Percentiles rank a stretch among this genome's conserved stretches.
Conservation (phyloP, 192 early-diverging fungal genomes). For the Umbelopsis sp. region DNA sequence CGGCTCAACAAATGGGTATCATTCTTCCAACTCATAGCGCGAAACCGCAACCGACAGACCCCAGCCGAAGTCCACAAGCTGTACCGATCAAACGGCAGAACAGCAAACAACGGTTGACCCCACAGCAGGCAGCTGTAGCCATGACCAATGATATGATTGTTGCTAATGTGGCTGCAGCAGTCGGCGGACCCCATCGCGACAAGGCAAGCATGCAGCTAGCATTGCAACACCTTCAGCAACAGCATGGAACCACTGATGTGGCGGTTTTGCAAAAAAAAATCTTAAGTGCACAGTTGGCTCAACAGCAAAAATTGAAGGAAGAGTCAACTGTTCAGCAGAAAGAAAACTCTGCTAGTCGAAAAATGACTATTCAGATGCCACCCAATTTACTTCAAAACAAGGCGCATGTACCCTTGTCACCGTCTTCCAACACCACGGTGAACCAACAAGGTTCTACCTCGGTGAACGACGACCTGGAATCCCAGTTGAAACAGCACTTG, state of each 20-base stretch:
- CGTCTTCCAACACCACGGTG: neutral
- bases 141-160: conserved; percentile 40
- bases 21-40: conserved; percentile 2
- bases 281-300: conserved; percentile 2
- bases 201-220: conserved; percentile 22
- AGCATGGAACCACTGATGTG: conserved; percentile 10
- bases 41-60: neutral
- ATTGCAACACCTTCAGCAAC: conserved; percentile 22
- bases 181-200: conserved; percentile 3
- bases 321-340: conserved; percentile 1
- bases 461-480: neutral
- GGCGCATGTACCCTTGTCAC: neutral
- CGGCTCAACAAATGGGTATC: conserved; percentile 16
- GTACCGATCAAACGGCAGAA: conserved; percentile 33
- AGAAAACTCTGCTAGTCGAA: neutral
- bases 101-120: conserved; percentile 29
- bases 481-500: neutral
- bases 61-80: neutral
- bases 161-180: conserved; percentile 35
- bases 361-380: conserved; percentile 17
- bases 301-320: conserved; percentile 1
- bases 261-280: conserved; percentile 2
- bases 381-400: conserved; percentile 11
- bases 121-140: conserved; percentile 36
- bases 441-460: neutral